Evolutionary conservation across 108 stramenopile species (phyloP), one percentile per base, ranked within the genome.

Genomic region (Chaetoceros muelleri): DNA sequence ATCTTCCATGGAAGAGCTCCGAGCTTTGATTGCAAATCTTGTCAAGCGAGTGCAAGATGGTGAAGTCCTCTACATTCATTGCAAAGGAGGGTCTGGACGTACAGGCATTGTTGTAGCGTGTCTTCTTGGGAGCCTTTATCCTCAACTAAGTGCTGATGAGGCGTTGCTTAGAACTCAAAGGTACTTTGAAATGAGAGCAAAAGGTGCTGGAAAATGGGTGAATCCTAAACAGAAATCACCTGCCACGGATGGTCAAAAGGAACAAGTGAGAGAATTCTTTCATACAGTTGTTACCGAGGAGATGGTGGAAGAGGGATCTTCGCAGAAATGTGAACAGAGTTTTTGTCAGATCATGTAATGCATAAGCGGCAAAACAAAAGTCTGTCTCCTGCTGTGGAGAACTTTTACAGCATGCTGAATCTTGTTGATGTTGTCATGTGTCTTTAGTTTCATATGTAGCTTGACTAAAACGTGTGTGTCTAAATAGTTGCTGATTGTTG

Each of bases 31-130:
- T n/a, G 26, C 16, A 20, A 51, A 66, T 17, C 24, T 66, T 8
- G 46, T 30, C 7, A 27, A 55, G 27, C 65, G 65, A 2, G 61
- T 66, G 1, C 8, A 18, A 28, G 25, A 10, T 26, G 65, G 65
- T 26, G 65, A 66, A 45, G 49, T 24, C 31, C n/a, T 66, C 19
- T 66, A 66, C 22, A 28, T 66, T 17, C 65, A 66, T 53, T 66
- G 65, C 1, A 25, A 28, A 19, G 65, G 65, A 46, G 65, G 65
- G 13, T 29, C 21, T 2, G 65, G 65, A 24, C 50, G 65, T 2
- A 49, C 65, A 0, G 65, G 65, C 2, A 30, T 61, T 1, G 18
- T 66, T 3, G 22, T 28, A 18, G 59, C 65, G 0, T 61, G 65
- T 61, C 13, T 66, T 5, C 50, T 66, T 30, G 52, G 50, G 0